Base-by-base conservation (phyloP, 345 rosid species). In the Populus davidiana region DNA sequence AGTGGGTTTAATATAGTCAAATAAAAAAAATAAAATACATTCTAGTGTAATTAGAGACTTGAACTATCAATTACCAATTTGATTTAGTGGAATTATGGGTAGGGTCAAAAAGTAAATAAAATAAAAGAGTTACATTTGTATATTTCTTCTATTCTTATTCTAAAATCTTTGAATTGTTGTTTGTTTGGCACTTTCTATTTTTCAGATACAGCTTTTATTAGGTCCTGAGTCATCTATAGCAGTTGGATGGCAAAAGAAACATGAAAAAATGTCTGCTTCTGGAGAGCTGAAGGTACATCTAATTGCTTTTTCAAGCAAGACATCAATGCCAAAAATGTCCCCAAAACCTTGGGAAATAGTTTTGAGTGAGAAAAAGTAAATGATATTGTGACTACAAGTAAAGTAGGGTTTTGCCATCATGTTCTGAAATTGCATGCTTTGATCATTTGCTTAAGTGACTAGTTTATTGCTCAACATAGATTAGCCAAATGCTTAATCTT, bases 181-280 rank as follows among this genome's bases (percentile, higher is more conserved):
- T 75, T 73, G 39, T 61, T 74, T 69, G 8, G 61, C 67, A 23
- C 36, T n/a, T 68, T 69, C 35, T 61, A n/a, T 43, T 71, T 54
- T 79, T 62, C 85, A 96, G 97, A 91, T 94, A 86, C 91, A 90
- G 74, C 89, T 96, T 83, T 73, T 88, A 75, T 74, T 94, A 80
- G 97, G 99, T 86, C 75, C 81, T 75, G 89, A 90, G 78, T 89
- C 99, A 81, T 91, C 93, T 71, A 81, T 94, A 77, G 78, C 86
- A 74, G 92, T 91, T 62, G 97, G 99, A 70, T 96, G 97, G 97
- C 88, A 81, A 78, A 92, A 88, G 88, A 91, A 86, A 87, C 93
- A 91, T n/a, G 86, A 89, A 85, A 89, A 86, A 77, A 87, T 84
- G 81, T 83, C 97, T 85, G 97, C 96, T 83, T 81, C 80, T 73